Base-by-base conservation (phyloP, 1,139 yeast genomes). In the Taphrina communis region DNA sequence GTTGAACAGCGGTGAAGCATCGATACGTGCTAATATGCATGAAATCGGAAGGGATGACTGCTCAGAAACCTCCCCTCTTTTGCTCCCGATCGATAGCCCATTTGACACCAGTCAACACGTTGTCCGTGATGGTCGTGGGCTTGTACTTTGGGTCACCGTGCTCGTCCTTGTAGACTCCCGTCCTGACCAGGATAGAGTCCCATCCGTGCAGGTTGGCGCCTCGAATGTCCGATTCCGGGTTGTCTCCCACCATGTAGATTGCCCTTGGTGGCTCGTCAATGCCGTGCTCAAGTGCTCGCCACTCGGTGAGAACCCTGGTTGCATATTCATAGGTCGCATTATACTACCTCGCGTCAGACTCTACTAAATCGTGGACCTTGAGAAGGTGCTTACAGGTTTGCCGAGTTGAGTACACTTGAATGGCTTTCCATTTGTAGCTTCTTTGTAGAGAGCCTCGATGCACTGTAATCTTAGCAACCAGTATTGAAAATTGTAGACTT, bases 201-300 rank as follows among this genome's bases (percentile, higher is more conserved):
- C 96, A 90, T 76, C 90, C 96, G 78, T 89, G 94, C 31, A 92
- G 86, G 79, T 90, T 90, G 68, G 96, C 96, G 79, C 90, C 90
- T 76, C 95, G 82, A 73, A 90, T 89, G 78, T 90, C 96, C 4
- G 93, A 88, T 78, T 89, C 96, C 17, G 96, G 96, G n/a, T 96
- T 90, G 77, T 90, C 96, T 73, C 96, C 96, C 62, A 90, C 95
- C 80, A 90, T 90, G 78, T 89, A 90, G 21, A 89, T 95, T 0
- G 94, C 88, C 6, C 91, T 87, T 12, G 93, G 92, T 12, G 95
- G 95, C 72, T 89, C 81, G 72, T 87, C 71, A 42, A 74, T 73
- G 21, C 88, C 90, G 75, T 88, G 82, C 42, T 88, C 88, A 73
- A 89, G 90, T 75, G 87, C 85, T 79, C 96, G 85, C 96, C 95